Base-by-base conservation (phyloP, 352 stramenopile genomes). In the Pythium guiyangense region DNA sequence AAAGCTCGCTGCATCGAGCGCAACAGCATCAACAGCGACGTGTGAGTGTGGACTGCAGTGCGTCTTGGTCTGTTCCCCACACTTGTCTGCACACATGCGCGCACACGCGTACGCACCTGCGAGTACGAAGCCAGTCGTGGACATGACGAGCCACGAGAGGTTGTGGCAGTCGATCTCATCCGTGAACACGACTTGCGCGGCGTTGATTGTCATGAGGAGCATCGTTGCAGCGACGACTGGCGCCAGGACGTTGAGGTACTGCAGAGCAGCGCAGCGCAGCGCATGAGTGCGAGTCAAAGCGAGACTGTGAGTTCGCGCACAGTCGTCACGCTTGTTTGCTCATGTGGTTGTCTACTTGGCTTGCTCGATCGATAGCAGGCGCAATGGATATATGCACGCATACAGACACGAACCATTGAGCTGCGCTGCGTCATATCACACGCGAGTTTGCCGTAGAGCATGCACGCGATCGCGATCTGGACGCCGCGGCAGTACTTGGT, bases 401-500 rank as follows among this genome's bases (percentile, higher is more conserved):
- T 4, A n/a, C n/a, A n/a, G n/a, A n/a, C n/a, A 50, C 35, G 25
- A 22, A 80, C 71, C 63, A 77, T 45, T 40, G 63, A 63, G 18
- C 52, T 64, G 39, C 73, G 70, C 31, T 77, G 79, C 22, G 79
- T 71, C 52, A 87, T 69, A 49, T 87, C 77, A 31, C 79, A 84
- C 17, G 79, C 79, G 20, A 84, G 70, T 45, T 79, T 81, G 17
- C 79, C 80, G 51, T 88, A 90, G 8, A 90, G 55, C 58, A 87
- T 62, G 42, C 80, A 90, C 34, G 79, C 86, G 12, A 84, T 74
- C 11, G 75, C 74, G 52, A 90, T 69, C 54, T 90, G 80, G 35
- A 90, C 46, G 25, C 73, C 79, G 27, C 76, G 79, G 44, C 79
- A 86, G 68, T 87, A 90, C 69, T 90, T 90, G 67, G 70, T 63